Evolutionary conservation across 1,284 basidiomycete genomes (phyloP).

Genomic region (Leccinum variabile): DNA sequence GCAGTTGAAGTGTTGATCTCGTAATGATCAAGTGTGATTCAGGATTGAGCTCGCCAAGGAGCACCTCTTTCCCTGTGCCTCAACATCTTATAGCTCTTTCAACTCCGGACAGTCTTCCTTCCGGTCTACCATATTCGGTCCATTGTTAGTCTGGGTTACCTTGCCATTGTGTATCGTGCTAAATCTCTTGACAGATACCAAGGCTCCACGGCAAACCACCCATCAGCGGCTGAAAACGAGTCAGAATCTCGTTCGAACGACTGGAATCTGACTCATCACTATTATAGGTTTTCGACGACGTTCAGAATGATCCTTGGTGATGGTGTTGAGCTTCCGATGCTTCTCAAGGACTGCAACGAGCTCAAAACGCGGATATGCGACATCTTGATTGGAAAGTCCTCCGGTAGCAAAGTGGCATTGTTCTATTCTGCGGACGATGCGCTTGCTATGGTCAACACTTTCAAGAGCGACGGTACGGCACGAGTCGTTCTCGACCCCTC

Average conservation of each 20-base stretch:
- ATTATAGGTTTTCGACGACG: constrained; percentile 21
- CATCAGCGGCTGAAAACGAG: constrained; percentile 16
- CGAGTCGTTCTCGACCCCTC: constrained; percentile 40
- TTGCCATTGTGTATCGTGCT: constrained; percentile 6
- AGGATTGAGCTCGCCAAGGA: constrained; percentile 46
- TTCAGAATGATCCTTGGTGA: constrained; percentile 36
- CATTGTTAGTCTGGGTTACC: constrained; percentile 43
- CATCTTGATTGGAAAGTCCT: constrained; percentile 36
- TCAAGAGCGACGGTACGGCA: constrained; percentile 53
- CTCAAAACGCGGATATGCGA: constrained; percentile 35
- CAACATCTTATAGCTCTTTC: constrained; percentile 23
- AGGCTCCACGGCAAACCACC: constrained; percentile 14
- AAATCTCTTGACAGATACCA: constrained; percentile 30
- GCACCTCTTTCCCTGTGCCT: constrained; percentile 44
- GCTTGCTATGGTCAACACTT: constrained; percentile 45
- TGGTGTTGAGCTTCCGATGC: constrained; percentile 35
- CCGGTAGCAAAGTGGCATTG: constrained; percentile 49
- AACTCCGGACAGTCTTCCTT: constrained; percentile 24
- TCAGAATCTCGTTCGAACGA: constrained; percentile 15
- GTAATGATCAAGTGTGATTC: constrained; percentile 7
- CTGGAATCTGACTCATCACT: constrained; percentile 8
- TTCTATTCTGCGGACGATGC: constrained; percentile 50
- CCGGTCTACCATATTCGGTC: constrained; percentile 54
- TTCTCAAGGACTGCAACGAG: constrained; percentile 40
- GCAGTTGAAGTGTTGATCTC: not conserved